Base-by-base conservation (phyloP, 2,329 filamentous ascomycete genomes). In the Pochonia chlamydosporia region DNA sequence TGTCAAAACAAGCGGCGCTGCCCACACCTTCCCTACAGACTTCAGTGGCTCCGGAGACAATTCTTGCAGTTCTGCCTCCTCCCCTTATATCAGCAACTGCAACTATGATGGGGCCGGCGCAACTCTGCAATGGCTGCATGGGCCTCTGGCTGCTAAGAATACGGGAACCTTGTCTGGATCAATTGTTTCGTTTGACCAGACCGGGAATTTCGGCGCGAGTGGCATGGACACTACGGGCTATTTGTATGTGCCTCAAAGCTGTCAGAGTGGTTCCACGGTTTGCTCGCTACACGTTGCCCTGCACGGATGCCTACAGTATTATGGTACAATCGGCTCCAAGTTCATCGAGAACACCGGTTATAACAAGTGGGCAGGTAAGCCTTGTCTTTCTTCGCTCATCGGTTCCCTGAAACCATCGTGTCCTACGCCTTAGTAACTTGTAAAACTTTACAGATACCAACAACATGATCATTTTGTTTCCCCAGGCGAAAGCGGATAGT, bases 221-320 rank as follows among this genome's bases (percentile, higher is more conserved):
- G 49, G 49, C 16, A 51, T 51, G 49, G 49, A 30, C 25, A 16
- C 21, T 11, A 44, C 2, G 5, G 49, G 39, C 10, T 46, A 37
- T 18, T 13, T 49, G 2, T 52, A 52, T 35, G 40, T 52, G 10
- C 49, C 47, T 4, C 21, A 16, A 26, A 24, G 26, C 24, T 51
- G 49, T 33, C 14, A 43, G 25, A 24, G 33, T 26, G 49, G 49
- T 8, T 20, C 35, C 18, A 45, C n/a, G 16, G 37, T 30, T 9
- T 49, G 48, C 43, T 46, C 42, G 40, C 43, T 49, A 16, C 49
- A 50, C 26, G 49, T 50, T 35, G 49, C 49, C 5, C 44, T 50
- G 4, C 49, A 50, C 23, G 45, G 49, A 20, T 50, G 49, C 41
- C 25, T 18, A 24, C 49, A 50, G 26, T 36, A 18, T 24, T 18